Evolutionary conservation across 176 grass and related monocot species (phyloP).

Genomic region (Neostapfia colusana): DNA sequence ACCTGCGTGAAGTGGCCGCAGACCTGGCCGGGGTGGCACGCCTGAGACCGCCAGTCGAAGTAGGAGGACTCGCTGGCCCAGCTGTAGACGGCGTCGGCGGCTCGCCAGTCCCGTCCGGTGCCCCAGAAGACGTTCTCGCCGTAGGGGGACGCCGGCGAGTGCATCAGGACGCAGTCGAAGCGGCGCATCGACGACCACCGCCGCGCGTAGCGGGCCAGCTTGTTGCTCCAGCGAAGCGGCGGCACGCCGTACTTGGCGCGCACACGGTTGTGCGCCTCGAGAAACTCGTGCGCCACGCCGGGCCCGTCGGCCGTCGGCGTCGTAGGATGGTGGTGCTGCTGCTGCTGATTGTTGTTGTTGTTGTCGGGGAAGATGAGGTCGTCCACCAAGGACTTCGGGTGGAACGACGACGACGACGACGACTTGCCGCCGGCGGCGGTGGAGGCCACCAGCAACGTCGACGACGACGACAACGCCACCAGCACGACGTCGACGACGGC

Average conservation of each 20-base stretch:
- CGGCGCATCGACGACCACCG: conserved; percentile 54
- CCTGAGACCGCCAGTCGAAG: conserved; percentile 48
- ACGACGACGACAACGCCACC: rapidly evolving
- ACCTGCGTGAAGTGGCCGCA: conserved; percentile 65
- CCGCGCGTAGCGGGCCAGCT: conserved; percentile 48
- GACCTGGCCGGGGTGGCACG: conserved; percentile 41
- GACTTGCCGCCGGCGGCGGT: not conserved
- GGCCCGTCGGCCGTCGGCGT: conserved; percentile 10
- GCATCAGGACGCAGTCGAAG: conserved; percentile 45
- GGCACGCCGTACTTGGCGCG: conserved; percentile 43
- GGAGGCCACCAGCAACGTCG: not conserved
- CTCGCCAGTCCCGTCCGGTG: conserved; percentile 34
- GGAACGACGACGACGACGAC: not conserved
- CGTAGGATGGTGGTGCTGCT: not conserved
- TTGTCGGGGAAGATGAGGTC: not conserved
- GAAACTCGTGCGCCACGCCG: conserved; percentile 45
- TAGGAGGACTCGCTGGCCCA: conserved; percentile 48
- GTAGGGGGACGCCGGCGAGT: conserved; percentile 13
- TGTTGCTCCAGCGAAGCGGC: conserved; percentile 41
- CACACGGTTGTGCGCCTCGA: conserved; percentile 59
- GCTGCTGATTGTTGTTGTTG: too few relatives aligned
- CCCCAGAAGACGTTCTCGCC: conserved; percentile 61
- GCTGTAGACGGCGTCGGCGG: conserved; percentile 20
- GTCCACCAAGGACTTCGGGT: not conserved
- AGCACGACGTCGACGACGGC: too few relatives aligned